Conservation (phyloP, 495 filamentous ascomycete species). For the Entonaema liquescens region DNA sequence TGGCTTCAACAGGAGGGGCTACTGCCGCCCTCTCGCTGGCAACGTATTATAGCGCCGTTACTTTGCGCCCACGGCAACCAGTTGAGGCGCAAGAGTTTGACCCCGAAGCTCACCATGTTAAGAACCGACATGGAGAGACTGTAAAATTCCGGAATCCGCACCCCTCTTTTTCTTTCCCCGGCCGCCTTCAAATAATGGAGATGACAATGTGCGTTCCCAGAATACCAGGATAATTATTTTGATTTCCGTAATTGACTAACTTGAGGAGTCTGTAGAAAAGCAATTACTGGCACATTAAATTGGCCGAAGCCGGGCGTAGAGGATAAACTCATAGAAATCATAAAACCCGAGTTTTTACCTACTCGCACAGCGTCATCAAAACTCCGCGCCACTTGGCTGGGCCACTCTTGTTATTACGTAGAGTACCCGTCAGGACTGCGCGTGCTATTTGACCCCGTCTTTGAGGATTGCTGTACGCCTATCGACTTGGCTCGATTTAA, state of each 20-base stretch:
- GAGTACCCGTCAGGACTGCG: conserved; percentile 90
- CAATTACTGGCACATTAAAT: not conserved
- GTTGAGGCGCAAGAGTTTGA: conserved; percentile 40
- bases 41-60: conserved; percentile 43
- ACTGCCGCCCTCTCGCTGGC: conserved; percentile 37
- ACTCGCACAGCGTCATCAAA: conserved; percentile 59
- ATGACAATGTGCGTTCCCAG: conserved; percentile 16
- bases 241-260: conserved; percentile 12
- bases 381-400: conserved; percentile 94
- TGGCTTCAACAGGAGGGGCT: conserved; percentile 22
- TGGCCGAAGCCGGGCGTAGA: conserved; percentile 62
- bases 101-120: conserved; percentile 47
- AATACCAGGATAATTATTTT: not conserved
- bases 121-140: conserved; percentile 45
- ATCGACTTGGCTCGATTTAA: conserved; percentile 76
- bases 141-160: conserved; percentile 50
- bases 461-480: conserved; percentile 86
- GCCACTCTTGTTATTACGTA: conserved; percentile 93
- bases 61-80: conserved; percentile 21
- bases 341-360: conserved; percentile 74
- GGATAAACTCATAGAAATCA: conserved; percentile 72
- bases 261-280: not conserved
- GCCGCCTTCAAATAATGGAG: not conserved
- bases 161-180: conserved; percentile 42
- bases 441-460: conserved; percentile 95